A percentile compares a stretch with the other conserved stretches of the same genome.
Evolutionary conservation across 2,329 filamentous ascomycete genomes (phyloP).

Genomic region (Phyllosticta paracitricarpa): DNA sequence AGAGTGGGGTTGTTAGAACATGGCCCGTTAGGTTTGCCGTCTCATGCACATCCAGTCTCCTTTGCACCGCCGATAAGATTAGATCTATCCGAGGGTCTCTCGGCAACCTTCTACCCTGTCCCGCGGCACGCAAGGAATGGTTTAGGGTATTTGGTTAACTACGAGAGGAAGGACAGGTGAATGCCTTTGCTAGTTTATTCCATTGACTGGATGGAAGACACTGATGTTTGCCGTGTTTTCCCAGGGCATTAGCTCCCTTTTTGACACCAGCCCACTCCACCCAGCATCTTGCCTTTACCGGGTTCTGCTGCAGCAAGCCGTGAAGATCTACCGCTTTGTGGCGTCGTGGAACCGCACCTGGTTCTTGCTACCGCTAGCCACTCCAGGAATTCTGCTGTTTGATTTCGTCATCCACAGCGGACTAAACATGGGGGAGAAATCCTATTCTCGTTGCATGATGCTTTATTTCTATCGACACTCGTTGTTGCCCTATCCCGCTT

Average conservation of each 20-base stretch:
- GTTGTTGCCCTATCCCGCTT: neutral
- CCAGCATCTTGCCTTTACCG: neutral
- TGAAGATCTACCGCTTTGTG: neutral
- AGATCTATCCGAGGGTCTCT: neutral
- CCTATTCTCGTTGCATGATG: neutral
- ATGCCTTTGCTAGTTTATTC: too few species aligned
- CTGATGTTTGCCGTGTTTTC: too few species aligned
- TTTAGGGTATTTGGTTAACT: neutral
- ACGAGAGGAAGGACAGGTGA: too few species aligned
- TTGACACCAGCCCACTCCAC: neutral
- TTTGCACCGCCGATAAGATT: slow-evolving; percentile 6
- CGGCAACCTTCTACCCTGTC: neutral
- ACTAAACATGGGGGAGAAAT: neutral
- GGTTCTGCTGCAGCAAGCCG: neutral
- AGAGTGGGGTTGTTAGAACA: neutral
- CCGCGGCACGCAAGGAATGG: neutral
- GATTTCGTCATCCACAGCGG: neutral
- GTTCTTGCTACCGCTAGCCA: neutral
- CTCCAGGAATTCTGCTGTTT: neutral
- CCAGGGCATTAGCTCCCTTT: neutral
- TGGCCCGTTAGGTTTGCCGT: neutral
- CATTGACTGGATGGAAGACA: too few species aligned
- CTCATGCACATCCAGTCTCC: neutral
- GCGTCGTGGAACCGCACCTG: neutral
- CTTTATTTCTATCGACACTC: neutral